Conservation (phyloP, 2,329 filamentous ascomycete genomes). For the Beauveria sp. region DNA sequence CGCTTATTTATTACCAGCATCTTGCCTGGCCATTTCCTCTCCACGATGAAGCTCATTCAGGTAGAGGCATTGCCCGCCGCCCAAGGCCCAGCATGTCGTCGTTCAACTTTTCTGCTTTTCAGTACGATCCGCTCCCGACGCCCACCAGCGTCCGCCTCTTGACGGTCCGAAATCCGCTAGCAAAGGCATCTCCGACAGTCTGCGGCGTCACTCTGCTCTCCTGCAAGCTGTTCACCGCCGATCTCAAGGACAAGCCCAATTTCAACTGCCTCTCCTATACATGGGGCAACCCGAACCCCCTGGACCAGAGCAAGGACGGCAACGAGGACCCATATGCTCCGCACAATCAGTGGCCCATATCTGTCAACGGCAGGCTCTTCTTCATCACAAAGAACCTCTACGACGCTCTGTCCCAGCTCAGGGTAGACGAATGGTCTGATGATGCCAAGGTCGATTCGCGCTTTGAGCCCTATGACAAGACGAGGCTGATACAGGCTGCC, state of each 20-base stretch:
- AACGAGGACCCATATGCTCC: slow-evolving; percentile 5
- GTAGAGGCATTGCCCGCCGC: not conserved
- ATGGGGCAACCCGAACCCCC: slow-evolving; percentile 11
- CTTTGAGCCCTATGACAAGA: slow-evolving; percentile 9
- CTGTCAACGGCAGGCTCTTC: slow-evolving; percentile 8
- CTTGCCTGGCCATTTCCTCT: not conserved
- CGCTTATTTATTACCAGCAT: slow-evolving; percentile 8
- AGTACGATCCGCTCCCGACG: not conserved
- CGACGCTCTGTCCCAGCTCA: slow-evolving; percentile 5
- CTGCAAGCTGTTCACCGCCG: slow-evolving; percentile 6
- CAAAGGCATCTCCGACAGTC: not conserved
- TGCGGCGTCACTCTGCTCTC: slow-evolving; percentile 7
- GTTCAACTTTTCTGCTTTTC: not conserved
- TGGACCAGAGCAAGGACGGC: not conserved
- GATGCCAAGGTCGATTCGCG: slow-evolving; percentile 6
- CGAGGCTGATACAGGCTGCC: slow-evolving; percentile 10
- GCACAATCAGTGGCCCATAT: slow-evolving; percentile 9
- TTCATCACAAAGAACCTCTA: slow-evolving; percentile 19
- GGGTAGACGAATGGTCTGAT: not conserved
- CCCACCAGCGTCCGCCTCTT: slow-evolving; percentile 5
- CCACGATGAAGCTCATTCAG: not conserved
- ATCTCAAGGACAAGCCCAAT: slow-evolving; percentile 3
- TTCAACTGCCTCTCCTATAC: slow-evolving; percentile 14
- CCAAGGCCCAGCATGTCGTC: slow-evolving; percentile 2
- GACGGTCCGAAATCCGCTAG: slow-evolving; percentile 5